Base-by-base conservation (phyloP, 371 early-diverging fungal species). In the Lichtheimia ornata region DNA sequence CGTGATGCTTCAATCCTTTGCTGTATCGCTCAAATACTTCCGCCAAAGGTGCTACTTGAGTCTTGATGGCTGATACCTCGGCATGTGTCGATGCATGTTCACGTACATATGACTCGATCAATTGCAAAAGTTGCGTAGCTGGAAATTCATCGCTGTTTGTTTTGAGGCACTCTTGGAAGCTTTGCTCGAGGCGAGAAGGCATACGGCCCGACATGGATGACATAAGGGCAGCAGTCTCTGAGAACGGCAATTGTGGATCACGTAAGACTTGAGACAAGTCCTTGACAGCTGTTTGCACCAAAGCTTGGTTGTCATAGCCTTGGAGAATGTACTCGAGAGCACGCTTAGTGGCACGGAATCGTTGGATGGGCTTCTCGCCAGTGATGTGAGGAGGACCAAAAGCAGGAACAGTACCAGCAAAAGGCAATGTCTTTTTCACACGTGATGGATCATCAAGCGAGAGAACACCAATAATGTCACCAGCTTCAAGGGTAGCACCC, bases 381-480 rank as follows among this genome's bases (percentile, higher is more conserved):
- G 70, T 76, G 44, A 88, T 74, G 35, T 89, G 85, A 52, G 92
- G 91, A 56, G 78, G 83, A 50, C 94, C 94, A 79, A 84, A 91
- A 0, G 70, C 59, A 14, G 96, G 92, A 14, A 97, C 85, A 69
- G 88, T 82, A 45, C 95, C 97, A 59, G 88, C 91, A 71, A 96
- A 98, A 45, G 90, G 87, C 67, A 85, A 81, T 27, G 98, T 96
- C 44, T 89, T 90, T 73, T 92, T 92, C 64, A 98, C 97, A 28
- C 88, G 88, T 58, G 88, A 87, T 47, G 96, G 97, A 67, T 97
- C 97, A 69, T 97, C 97, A 57, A 98, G 81, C 27, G 87, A 88
- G 54, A 98, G 83, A 42, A 89, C 86, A 72, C 93, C 99, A 59
- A 98, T 87, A 53, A 97, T 88, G 67, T 97, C 99, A 67, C 97